These are phyloP conservation scores for Neonectria hederae DNA, from an alignment of 2,329 filamentous ascomycete species.

Conservation along the genomic window DNA sequence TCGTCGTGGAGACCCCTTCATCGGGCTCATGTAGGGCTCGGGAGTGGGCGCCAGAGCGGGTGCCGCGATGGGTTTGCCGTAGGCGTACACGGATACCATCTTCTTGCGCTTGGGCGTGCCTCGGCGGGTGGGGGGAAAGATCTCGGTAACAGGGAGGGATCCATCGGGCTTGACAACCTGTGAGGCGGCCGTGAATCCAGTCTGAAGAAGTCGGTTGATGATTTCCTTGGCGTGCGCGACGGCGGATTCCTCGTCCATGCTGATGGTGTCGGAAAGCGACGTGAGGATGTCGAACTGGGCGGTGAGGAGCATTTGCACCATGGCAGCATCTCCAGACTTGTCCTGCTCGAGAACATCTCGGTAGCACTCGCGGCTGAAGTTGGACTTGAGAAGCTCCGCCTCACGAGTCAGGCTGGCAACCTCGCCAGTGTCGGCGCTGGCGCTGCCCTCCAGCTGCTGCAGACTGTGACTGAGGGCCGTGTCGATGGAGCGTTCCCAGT, in stretches of 20 bases:
- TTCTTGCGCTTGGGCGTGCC: slow-evolving; percentile 83
- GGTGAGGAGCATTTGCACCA: slow-evolving; percentile 84
- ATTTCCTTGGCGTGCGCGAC: slow-evolving; percentile 80
- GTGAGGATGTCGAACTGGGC: slow-evolving; percentile 93
- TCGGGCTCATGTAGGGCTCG: slow-evolving; percentile 58
- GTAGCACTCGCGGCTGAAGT: slow-evolving; percentile 82
- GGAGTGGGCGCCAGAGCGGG: slow-evolving; percentile 53
- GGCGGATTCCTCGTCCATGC: slow-evolving; percentile 85
- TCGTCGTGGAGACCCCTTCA: slow-evolving; percentile 82
- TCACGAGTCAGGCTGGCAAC: slow-evolving; percentile 79
- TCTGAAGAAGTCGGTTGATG: slow-evolving; percentile 80
- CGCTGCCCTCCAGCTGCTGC: slow-evolving; percentile 74
- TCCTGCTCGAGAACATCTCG: slow-evolving; percentile 84
- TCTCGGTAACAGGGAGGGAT: slow-evolving; percentile 66
- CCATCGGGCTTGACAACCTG: slow-evolving; percentile 94
- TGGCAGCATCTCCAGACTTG: slow-evolving; percentile 78
- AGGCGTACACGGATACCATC: slow-evolving; percentile 50
- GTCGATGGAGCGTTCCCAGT: slow-evolving; percentile 89
- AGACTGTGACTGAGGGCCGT: slow-evolving; percentile 88
- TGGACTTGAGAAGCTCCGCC: slow-evolving; percentile 84
- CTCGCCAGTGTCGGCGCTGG: slow-evolving; percentile 65
- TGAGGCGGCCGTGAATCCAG: slow-evolving; percentile 76
- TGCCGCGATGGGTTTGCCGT: slow-evolving; percentile 56
- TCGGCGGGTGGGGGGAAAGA: slow-evolving; percentile 74
- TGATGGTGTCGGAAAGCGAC: slow-evolving; percentile 81